These are phyloP conservation scores for Beauveria pseudobassiana DNA, from an alignment of 2,329 filamentous ascomycete species.

Conservation along the genomic window DNA sequence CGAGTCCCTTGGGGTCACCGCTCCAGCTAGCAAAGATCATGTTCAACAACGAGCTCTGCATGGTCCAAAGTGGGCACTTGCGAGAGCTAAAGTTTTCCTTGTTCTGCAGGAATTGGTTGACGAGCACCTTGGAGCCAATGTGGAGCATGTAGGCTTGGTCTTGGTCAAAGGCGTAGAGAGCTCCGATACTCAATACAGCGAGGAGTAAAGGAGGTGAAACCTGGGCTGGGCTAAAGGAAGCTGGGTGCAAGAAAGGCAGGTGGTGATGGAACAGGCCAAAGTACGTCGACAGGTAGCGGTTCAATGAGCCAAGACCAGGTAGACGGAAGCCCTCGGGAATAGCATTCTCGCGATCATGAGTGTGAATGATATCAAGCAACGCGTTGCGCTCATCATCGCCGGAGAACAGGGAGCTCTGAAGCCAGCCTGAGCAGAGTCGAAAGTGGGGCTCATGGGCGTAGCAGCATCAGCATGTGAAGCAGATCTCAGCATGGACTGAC, in stretches of 20 bases:
- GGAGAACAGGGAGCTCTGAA: constrained; percentile 72
- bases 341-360: constrained; percentile 70
- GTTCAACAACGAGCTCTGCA: constrained; percentile 94
- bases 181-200: constrained; percentile 88
- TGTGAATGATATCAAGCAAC: constrained; percentile 80
- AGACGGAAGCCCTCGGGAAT: constrained; percentile 86
- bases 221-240: constrained; percentile 76
- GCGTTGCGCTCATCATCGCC: constrained; percentile 78
- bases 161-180: constrained; percentile 93
- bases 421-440: constrained; percentile 60
- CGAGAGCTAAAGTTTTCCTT: constrained; percentile 98
- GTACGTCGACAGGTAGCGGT: constrained; percentile 90
- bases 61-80: constrained; percentile 95
- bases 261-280: constrained; percentile 97
- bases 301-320: constrained; percentile 71
- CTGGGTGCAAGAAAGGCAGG: constrained; percentile 87
- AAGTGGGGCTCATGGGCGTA: constrained; percentile 65
- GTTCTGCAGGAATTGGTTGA: constrained; percentile 94
- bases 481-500: constrained; percentile 68
- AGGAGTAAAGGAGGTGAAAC: constrained; percentile 78
- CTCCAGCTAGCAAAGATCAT: constrained; percentile 99
- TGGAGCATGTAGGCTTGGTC: constrained; percentile 96
- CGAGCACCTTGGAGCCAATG: constrained; percentile 93
- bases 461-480: constrained; percentile 63
- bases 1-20: constrained; percentile 90